Conservation (phyloP, 768 basidiomycete species). For the Panellus pusillus region DNA sequence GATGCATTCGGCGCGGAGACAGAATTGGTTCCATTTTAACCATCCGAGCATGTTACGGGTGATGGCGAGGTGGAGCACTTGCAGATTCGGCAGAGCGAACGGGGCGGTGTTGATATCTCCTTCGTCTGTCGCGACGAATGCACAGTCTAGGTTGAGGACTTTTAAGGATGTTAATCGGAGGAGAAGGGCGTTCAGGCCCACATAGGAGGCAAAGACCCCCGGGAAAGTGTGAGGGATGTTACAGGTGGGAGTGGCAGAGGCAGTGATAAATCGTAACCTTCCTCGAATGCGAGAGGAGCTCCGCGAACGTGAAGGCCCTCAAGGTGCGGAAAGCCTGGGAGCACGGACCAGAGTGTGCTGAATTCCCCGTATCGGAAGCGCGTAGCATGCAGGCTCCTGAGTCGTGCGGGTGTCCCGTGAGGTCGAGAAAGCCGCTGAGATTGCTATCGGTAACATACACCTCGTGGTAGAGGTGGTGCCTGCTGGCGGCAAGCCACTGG, state of each 20-base stretch:
- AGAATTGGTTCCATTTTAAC: slow-evolving; percentile 1
- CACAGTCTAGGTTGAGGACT: neutral
- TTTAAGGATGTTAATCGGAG: neutral
- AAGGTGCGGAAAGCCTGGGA: neutral
- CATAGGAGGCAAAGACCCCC: neutral
- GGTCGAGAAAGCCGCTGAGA: neutral
- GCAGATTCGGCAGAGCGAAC: neutral
- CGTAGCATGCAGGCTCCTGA: too few species aligned
- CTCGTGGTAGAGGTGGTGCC: too few species aligned
- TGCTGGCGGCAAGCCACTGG: too few species aligned
- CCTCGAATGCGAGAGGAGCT: neutral
- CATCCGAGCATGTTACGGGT: neutral
- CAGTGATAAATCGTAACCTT: neutral
- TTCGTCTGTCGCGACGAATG: neutral
- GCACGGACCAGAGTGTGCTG: neutral
- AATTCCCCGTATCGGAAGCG: neutral
- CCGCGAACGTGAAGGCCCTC: too few species aligned
- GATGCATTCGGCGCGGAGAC: too few species aligned
- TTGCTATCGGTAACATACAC: too few species aligned
- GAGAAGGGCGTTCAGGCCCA: neutral
- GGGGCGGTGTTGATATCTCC: too few species aligned
- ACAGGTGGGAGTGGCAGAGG: neutral
- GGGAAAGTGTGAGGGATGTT: neutral
- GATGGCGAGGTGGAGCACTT: neutral
- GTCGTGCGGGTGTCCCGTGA: neutral